Conservation (phyloP, 1,284 basidiomycete genomes). For the Microbotryum saponariae region DNA sequence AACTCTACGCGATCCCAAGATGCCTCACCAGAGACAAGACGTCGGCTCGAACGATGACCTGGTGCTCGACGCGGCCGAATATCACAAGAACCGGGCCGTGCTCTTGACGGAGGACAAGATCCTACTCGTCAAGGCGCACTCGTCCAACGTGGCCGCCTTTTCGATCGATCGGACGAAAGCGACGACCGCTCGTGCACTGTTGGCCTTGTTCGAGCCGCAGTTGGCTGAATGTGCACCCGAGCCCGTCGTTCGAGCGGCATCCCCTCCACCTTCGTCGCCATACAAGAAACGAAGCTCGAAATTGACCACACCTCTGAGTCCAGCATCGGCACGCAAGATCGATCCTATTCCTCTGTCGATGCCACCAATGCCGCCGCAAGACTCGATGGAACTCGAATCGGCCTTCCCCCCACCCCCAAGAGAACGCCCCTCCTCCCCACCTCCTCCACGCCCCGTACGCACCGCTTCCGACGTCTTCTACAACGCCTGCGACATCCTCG, state of each 20-base stretch:
- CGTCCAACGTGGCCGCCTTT: conserved; percentile 12
- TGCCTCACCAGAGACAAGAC: neutral
- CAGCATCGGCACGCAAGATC: no score
- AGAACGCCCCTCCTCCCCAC: conserved; percentile 1
- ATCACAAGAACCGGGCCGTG: conserved; percentile 6
- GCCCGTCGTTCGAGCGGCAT: no score
- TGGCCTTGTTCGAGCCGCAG: conserved; percentile 1
- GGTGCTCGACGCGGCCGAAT: conserved; percentile 26
- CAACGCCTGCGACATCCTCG: conserved; percentile 16
- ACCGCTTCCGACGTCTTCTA: conserved; percentile 12
- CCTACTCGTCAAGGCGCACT: conserved; percentile 14
- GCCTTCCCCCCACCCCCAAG: neutral
- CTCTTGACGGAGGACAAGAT: conserved; percentile 28
- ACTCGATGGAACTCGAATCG: conserved; percentile 18
- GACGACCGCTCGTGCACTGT: neutral
- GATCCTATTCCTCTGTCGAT: neutral
- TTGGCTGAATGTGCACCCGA: no score
- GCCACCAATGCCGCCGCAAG: neutral
- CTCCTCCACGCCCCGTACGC: neutral
- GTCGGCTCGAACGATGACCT: conserved; percentile 19
- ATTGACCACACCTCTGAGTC: no score
- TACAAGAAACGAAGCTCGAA: no score
- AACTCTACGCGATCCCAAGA: no score
- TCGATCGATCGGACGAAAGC: neutral
- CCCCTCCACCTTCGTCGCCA: no score